Conservation (phyloP, 495 filamentous ascomycete species). For the Immersiella caudata region DNA sequence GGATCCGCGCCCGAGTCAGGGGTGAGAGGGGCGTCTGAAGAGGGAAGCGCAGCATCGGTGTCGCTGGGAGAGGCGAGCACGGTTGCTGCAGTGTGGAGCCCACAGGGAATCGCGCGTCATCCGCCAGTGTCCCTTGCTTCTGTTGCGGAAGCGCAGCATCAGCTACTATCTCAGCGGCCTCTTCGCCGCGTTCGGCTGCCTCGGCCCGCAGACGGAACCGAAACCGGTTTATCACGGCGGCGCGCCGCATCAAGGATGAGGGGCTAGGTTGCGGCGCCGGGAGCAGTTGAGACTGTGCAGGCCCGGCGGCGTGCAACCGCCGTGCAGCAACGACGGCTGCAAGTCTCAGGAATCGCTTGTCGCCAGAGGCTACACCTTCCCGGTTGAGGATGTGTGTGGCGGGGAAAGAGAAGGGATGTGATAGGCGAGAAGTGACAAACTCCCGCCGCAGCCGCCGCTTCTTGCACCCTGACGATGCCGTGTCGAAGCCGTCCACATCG, state of each 20-base stretch:
- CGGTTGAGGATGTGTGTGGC: conserved; percentile 69
- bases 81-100: background rate
- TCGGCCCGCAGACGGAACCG: conserved; percentile 28
- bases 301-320: conserved; percentile 18
- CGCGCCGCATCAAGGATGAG: conserved; percentile 34
- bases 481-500: conserved; percentile 65
- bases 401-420: conserved; percentile 66
- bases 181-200: conserved; percentile 21
- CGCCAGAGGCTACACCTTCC: conserved; percentile 43
- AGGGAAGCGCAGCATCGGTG: conserved; percentile 11
- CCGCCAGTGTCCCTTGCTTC: conserved; percentile 14
- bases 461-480: conserved; percentile 56
- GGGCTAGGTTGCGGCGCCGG: conserved; percentile 21
- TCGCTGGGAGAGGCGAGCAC: background rate
- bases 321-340: conserved; percentile 34
- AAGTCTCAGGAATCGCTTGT: conserved; percentile 54
- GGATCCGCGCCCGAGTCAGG: conserved; percentile 6
- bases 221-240: conserved; percentile 38
- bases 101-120: conserved; percentile 17
- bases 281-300: background rate
- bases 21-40: conserved; percentile 4
- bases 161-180: conserved; percentile 13
- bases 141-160: conserved; percentile 27
- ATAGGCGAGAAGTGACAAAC: conserved; percentile 70
- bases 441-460: conserved; percentile 66